These are phyloP conservation scores for Ceratocystis cubensis DNA, from an alignment of 2,329 filamentous ascomycete species.

Conservation along the genomic window DNA sequence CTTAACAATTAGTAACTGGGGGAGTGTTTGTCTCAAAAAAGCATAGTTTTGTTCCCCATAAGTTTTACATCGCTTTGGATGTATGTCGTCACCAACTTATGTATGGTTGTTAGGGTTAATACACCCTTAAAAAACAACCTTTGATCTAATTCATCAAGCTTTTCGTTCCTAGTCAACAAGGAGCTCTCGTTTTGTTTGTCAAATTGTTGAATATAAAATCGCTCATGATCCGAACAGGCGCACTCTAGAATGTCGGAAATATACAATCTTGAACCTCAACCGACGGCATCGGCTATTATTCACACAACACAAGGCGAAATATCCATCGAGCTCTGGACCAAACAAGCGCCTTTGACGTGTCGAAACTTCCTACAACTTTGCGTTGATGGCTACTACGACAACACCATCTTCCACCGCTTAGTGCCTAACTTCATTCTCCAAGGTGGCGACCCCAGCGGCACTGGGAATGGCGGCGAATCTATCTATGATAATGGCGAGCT, in stretches of 20 bases:
- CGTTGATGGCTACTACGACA: constrained; percentile 88
- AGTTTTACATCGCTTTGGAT: too few species aligned
- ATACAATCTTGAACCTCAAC: constrained; percentile 84
- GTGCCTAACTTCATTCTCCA: constrained; percentile 88
- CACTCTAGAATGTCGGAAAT: constrained; percentile 58
- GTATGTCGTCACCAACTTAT: not conserved
- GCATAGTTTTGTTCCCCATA: not conserved
- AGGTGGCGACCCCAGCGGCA: constrained; percentile 87
- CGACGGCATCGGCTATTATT: constrained; percentile 81
- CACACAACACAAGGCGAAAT: constrained; percentile 85
- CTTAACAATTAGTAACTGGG: not conserved
- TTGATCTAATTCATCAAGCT: not conserved
- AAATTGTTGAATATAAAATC: too few species aligned
- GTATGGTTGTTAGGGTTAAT: not conserved
- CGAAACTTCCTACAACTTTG: constrained; percentile 94
- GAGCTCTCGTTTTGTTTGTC: too few species aligned
- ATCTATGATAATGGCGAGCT: constrained; percentile 80
- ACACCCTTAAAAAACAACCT: not conserved
- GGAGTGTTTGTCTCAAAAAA: not conserved
- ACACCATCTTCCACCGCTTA: constrained; percentile 86
- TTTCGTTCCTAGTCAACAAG: not conserved
- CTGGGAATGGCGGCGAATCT: constrained; percentile 78
- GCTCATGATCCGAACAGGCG: not conserved
- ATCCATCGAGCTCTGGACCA: constrained; percentile 84
- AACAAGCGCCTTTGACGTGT: constrained; percentile 79